Evolutionary conservation across 495 filamentous ascomycete species (phyloP).

Genomic region (Penicillium longicatenatum): DNA sequence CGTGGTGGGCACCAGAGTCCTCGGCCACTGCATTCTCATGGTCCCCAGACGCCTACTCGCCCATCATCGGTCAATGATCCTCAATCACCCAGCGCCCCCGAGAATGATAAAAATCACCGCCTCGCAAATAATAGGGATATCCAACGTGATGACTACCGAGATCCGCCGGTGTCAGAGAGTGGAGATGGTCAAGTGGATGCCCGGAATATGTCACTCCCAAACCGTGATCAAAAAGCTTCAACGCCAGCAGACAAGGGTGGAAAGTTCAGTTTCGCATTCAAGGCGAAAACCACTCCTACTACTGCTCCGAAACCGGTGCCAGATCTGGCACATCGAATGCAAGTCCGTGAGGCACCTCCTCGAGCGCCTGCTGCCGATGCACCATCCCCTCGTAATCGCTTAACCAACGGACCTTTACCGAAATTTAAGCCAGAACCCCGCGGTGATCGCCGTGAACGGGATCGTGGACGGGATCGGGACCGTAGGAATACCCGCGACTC

Average conservation of each 20-base stretch:
- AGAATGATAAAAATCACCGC: conserved; percentile 62
- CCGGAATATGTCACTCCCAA: conserved; percentile 52
- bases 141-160: conserved; percentile 60
- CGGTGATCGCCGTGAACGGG: conserved; percentile 45
- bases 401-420: conserved; percentile 41
- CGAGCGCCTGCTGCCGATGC: conserved; percentile 37
- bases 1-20: conserved; percentile 37
- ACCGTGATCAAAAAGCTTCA: conserved; percentile 47
- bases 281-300: conserved; percentile 64
- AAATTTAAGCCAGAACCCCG: conserved; percentile 48
- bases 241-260: conserved; percentile 59
- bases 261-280: conserved; percentile 89
- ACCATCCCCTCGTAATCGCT: conserved; percentile 35
- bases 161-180: conserved; percentile 36
- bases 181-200: conserved; percentile 34
- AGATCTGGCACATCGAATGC: conserved; percentile 71
- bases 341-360: conserved; percentile 50
- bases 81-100: conserved; percentile 41
- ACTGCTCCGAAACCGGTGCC: conserved; percentile 64
- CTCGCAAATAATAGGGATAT: conserved; percentile 57
- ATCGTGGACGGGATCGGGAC: conserved; percentile 46
- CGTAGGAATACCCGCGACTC: conserved; percentile 41
- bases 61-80: conserved; percentile 36
- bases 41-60: conserved; percentile 27
- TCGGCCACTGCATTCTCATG: conserved; percentile 28